Base-by-base conservation (phyloP, 2,329 filamentous ascomycete genomes). In the Keithomyces neogunnii region DNA sequence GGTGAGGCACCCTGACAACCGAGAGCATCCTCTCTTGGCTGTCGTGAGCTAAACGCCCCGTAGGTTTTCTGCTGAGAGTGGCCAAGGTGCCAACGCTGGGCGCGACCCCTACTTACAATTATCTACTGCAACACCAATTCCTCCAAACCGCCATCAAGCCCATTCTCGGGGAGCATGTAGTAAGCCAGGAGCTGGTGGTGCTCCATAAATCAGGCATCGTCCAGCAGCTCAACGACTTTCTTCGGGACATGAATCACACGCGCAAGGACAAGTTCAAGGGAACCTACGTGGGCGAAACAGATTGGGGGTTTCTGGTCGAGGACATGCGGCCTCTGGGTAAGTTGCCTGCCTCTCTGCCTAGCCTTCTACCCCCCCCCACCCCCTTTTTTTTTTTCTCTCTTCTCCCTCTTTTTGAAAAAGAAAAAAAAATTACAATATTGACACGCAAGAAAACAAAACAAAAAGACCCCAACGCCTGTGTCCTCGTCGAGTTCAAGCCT, bases 401-500 rank as follows among this genome's bases (percentile, higher is more conserved):
- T 19, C 19, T 19, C 19, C 19, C 19, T 19, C 19, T 19, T 19
- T 19, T 19, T 19, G 19, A 19, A 19, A 19, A 19, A 19, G 19
- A 19, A 19, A 19, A 19, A 19, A 19, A 19, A 19, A 19, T 19
- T 19, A 19, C 19, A 19, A 19, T 19, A 19, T 19, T 19, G 19
- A 19, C 19, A 19, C 19, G 19, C 19, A 19, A 42, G 29, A 2
- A 11, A 28, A 49, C 13, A 19, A 7, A 29, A 49, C n/a, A 10
- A 7, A 30, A 49, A 65, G 64, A 66, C 52, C 52, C 60, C 11
- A 58, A 63, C 28, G 59, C 61, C n/a, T 62, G 58, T 51, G 51
- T 65, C 31, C 63, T 86, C 33, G 70, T 88, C 51, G 86, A 92
- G 64, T 86, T 92, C 69, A 93, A 93, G 64, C 88, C 88, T 11